Conservation (phyloP, 1,284 basidiomycete species). For the Inonotus obliquus region DNA sequence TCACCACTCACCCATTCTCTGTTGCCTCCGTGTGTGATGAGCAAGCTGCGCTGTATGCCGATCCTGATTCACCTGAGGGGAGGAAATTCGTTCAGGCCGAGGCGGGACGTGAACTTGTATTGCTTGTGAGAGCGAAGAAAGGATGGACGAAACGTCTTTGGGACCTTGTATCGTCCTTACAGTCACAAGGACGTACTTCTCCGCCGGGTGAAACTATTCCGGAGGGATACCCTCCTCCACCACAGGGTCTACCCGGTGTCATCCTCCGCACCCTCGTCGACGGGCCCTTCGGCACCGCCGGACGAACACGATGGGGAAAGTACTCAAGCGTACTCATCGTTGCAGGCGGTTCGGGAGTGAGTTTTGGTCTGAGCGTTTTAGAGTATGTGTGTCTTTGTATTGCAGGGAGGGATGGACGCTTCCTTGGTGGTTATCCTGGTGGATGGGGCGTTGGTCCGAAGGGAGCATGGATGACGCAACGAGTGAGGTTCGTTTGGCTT, state of each 20-base stretch:
- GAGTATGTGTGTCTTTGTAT: slow-evolving; percentile 68
- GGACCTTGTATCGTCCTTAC: slow-evolving; percentile 43
- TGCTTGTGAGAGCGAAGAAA: slow-evolving; percentile 72
- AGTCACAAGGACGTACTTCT: slow-evolving; percentile 28
- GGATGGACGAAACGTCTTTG: slow-evolving; percentile 79
- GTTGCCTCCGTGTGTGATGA: slow-evolving; percentile 65
- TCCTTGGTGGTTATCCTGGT: slow-evolving; percentile 39
- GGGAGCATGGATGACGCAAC: slow-evolving; percentile 43
- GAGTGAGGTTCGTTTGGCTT: slow-evolving; percentile 83
- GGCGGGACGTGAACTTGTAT: slow-evolving; percentile 55
- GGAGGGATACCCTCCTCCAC: slow-evolving; percentile 30
- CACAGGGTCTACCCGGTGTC: slow-evolving; percentile 38
- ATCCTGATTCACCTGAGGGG: slow-evolving; percentile 12
- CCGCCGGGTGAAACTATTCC: slow-evolving; percentile 33
- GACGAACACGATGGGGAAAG: slow-evolving; percentile 59
- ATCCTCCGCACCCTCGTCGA: slow-evolving; percentile 66
- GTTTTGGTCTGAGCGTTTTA: slow-evolving; percentile 70
- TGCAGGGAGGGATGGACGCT: slow-evolving; percentile 45
- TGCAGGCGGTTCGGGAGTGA: slow-evolving; percentile 78
- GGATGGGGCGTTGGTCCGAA: slow-evolving; percentile 36
- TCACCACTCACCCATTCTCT: slow-evolving; percentile 82
- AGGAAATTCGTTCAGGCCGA: slow-evolving; percentile 31
- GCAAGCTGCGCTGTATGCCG: slow-evolving; percentile 32
- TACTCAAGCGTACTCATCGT: slow-evolving; percentile 67
- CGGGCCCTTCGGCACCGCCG: slow-evolving; percentile 76